Evolutionary conservation across 257 asterid species (phyloP).

Genomic region (Leptodermis oblonga): DNA sequence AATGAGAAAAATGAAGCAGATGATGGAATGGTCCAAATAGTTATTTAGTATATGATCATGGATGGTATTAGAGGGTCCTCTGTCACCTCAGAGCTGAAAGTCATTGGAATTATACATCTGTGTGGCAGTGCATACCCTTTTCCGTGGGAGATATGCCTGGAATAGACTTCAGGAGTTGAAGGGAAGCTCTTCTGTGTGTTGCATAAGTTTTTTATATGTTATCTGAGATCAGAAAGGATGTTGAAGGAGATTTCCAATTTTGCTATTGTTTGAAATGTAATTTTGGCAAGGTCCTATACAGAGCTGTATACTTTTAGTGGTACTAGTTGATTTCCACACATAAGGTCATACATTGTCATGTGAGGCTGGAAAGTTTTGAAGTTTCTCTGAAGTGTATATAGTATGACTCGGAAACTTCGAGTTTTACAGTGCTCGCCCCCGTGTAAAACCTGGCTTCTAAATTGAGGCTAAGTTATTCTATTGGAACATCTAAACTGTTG

Average conservation of each 20-base stretch:
- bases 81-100: neutral
- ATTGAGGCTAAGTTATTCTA: neutral
- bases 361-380: neutral
- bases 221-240: constrained; percentile 9
- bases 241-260: neutral
- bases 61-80: neutral
- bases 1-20: neutral
- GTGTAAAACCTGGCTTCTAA: neutral
- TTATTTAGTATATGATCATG: neutral
- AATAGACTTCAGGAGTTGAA: neutral
- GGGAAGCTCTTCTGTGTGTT: constrained; percentile 4
- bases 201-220: neutral
- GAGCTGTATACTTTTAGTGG: neutral
- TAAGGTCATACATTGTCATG: constrained; percentile 1
- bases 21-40: neutral
- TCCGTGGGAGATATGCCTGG: neutral
- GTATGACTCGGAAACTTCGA: neutral
- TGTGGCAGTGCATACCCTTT: neutral
- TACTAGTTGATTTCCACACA: neutral
- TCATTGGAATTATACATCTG: neutral
- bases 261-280: neutral
- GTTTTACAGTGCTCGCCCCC: neutral
- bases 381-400: neutral
- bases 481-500: neutral
- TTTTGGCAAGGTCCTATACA: neutral